These are phyloP conservation scores for Brassica juncea DNA, from an alignment of 345 rosid genomes.

Conservation along the genomic window DNA sequence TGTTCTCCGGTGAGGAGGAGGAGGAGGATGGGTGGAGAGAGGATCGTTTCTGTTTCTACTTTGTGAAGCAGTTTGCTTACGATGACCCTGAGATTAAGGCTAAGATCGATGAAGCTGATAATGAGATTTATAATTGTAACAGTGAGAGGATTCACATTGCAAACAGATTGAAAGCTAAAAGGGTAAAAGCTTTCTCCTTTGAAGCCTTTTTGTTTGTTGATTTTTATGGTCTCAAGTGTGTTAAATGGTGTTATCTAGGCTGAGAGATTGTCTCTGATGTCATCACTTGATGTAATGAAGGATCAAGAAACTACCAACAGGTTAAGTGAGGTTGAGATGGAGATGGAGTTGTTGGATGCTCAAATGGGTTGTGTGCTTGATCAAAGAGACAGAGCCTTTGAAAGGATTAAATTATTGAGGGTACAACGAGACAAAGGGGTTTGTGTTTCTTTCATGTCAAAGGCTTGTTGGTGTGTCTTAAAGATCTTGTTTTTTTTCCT, in stretches of 20 bases:
- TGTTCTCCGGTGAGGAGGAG: constrained; percentile 47
- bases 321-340: constrained; percentile 53
- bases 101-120: constrained; percentile 65
- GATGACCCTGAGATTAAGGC: constrained; percentile 72
- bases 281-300: constrained; percentile 41
- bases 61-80: constrained; percentile 50
- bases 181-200: constrained; percentile 46
- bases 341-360: constrained; percentile 52
- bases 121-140: constrained; percentile 56
- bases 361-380: constrained; percentile 47
- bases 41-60: constrained; percentile 58
- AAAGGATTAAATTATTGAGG: constrained; percentile 55
- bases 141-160: constrained; percentile 47
- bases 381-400: constrained; percentile 63
- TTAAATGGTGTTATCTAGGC: no score
- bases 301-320: constrained; percentile 56
- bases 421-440: constrained; percentile 69
- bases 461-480: background rate
- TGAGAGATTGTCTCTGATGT: constrained; percentile 51
- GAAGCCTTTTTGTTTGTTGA: background rate
- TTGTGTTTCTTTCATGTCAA: constrained; percentile 18
- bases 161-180: constrained; percentile 53
- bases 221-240: constrained; percentile 18
- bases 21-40: constrained; percentile 64
- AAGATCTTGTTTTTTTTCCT: background rate